phyloP scores from a whole-genome alignment of 2,329 filamentous ascomycete genomes.

The Trematosphaeria pertusa region DNA sequence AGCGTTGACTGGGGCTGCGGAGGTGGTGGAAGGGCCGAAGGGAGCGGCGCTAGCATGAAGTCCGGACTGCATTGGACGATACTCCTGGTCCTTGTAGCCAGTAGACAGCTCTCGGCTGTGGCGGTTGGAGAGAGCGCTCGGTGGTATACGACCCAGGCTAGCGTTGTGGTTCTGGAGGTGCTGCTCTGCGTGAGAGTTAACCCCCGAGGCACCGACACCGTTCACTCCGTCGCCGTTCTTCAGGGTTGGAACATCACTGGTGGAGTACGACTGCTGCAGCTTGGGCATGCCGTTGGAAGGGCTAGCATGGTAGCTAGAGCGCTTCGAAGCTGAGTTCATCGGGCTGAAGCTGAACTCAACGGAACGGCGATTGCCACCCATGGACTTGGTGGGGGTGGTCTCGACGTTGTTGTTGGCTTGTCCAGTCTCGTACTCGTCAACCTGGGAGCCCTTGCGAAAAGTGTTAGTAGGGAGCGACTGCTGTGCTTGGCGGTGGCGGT shows the following conservation, averaged over 20 bases:
- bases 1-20: constrained; percentile 29
- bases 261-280: constrained; percentile 87
- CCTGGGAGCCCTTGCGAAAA: constrained; percentile 51
- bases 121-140: constrained; percentile 68
- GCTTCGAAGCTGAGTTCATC: constrained; percentile 50
- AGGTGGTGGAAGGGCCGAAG: constrained; percentile 71
- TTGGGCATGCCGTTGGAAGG: constrained; percentile 70
- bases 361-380: constrained; percentile 53
- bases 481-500: constrained; percentile 71
- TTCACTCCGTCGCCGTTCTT: constrained; percentile 69
- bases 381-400: constrained; percentile 50
- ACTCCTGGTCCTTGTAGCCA: constrained; percentile 54
- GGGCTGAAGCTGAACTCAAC: constrained; percentile 54
- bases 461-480: constrained; percentile 66
- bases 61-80: constrained; percentile 70
- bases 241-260: constrained; percentile 85
- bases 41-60: constrained; percentile 81
- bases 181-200: constrained; percentile 63
- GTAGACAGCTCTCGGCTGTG: constrained; percentile 75
- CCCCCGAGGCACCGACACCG: constrained; percentile 33
- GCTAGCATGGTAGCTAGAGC: constrained; percentile 61
- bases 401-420: constrained; percentile 48
- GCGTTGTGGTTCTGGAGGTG: constrained; percentile 76
- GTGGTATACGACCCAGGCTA: constrained; percentile 79
- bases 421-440: constrained; percentile 44